A percentile compares a stretch with the other conserved stretches of the same genome.
These are phyloP conservation scores for Fusarium sacchari DNA, from an alignment of 2,329 filamentous ascomycete species.

Conservation along the genomic window DNA sequence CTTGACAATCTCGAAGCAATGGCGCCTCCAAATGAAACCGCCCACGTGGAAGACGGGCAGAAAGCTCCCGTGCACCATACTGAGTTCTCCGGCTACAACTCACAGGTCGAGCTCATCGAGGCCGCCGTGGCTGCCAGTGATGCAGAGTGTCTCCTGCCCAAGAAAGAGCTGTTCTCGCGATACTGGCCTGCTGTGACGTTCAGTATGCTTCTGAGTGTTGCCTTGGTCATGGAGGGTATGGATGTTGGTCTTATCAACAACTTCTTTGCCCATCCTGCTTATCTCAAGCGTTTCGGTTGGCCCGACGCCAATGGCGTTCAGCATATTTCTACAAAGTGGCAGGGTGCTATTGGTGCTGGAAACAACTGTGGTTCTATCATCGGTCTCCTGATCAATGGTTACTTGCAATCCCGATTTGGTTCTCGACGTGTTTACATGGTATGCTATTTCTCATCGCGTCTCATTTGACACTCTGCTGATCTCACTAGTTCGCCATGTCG, in stretches of 20 bases:
- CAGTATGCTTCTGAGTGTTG: constrained; percentile 46
- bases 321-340: constrained; percentile 57
- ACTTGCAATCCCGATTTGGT: constrained; percentile 57
- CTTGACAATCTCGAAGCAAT: neutral
- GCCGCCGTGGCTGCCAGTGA: constrained; percentile 46
- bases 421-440: constrained; percentile 60
- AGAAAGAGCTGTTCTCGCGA: constrained; percentile 46
- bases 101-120: constrained; percentile 47
- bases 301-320: constrained; percentile 48
- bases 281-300: constrained; percentile 55
- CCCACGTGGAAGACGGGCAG: constrained; percentile 23
- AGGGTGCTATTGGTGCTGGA: constrained; percentile 60
- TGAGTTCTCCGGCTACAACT: constrained; percentile 39
- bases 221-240: constrained; percentile 54
- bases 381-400: constrained; percentile 60
- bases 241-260: constrained; percentile 54
- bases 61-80: constrained; percentile 32
- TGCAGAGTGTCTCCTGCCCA: constrained; percentile 43
- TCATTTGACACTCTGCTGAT: neutral
- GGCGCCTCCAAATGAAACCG: constrained; percentile 19
- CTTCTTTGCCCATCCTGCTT: constrained; percentile 56
- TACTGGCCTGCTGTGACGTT: constrained; percentile 46
- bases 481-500: constrained; percentile 46
- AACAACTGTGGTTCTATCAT: constrained; percentile 59
- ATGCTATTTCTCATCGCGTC: constrained; percentile 8